Evolutionary conservation across 2,329 filamentous ascomycete species (phyloP).

Genomic region (Aspergillus latus): DNA sequence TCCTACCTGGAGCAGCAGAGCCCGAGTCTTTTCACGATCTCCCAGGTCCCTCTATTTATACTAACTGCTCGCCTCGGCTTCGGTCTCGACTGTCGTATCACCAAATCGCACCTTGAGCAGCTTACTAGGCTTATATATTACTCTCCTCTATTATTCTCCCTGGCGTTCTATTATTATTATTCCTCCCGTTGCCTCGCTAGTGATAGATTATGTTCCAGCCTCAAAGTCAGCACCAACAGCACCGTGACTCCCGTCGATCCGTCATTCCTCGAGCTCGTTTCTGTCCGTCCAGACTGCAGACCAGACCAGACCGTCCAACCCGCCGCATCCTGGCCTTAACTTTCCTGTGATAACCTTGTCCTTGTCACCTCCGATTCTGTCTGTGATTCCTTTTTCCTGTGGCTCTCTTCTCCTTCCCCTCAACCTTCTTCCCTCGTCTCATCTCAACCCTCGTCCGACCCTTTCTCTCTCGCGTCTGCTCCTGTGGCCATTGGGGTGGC

Average conservation of each 20-base stretch:
- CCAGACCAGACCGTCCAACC: conserved; percentile 14
- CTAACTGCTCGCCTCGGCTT: not conserved
- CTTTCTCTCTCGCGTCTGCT: conserved; percentile 12
- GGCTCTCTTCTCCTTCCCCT: conserved; percentile 16
- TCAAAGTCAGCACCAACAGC: conserved; percentile 13
- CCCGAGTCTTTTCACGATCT: not conserved
- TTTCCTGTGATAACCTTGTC: conserved; percentile 20
- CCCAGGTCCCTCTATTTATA: conserved; percentile 5
- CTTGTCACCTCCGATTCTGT: conserved; percentile 19
- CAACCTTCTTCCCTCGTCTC: not conserved
- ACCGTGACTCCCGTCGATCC: conserved; percentile 19
- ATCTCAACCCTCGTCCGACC: conserved; percentile 8
- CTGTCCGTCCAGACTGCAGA: conserved; percentile 1
- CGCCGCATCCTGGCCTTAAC: conserved; percentile 22
- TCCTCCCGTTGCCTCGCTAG: conserved; percentile 1
- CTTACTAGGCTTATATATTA: conserved; percentile 14
- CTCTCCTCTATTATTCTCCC: conserved; percentile 6
- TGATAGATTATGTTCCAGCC: conserved; percentile 19
- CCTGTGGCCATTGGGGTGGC: conserved; percentile 2
- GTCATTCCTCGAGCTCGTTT: conserved; percentile 16
- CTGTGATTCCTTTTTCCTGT: conserved; percentile 16
- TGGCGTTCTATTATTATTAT: conserved; percentile 10
- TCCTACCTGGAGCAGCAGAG: not conserved
- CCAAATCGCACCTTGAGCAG: conserved; percentile 10
- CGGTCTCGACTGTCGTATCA: conserved; percentile 11